Conservation (phyloP, 1,139 yeast genomes). For the Blastobotrys apis region DNA sequence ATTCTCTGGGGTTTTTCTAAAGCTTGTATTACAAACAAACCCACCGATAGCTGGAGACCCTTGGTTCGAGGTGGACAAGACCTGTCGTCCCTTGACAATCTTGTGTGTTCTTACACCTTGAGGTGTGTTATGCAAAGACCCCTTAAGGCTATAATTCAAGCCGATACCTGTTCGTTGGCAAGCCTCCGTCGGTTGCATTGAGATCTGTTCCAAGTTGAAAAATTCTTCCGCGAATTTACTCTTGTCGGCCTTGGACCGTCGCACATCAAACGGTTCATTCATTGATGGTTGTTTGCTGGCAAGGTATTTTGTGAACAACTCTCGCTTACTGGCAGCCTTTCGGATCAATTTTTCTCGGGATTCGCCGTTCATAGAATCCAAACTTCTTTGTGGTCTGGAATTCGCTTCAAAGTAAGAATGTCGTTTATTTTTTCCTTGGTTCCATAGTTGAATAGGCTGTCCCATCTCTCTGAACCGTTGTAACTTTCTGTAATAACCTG, state of each 20-base stretch:
- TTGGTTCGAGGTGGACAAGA: constrained; percentile 35
- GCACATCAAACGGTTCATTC: background rate
- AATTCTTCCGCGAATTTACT: constrained; percentile 4
- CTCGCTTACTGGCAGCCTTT: constrained; percentile 18
- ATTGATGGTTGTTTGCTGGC: background rate
- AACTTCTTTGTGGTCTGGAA: constrained; percentile 34
- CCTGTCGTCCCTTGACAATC: constrained; percentile 67
- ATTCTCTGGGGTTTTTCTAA: background rate
- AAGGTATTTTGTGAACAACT: constrained; percentile 17
- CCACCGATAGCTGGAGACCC: constrained; percentile 71
- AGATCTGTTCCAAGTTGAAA: background rate
- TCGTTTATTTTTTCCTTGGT: constrained; percentile 2
- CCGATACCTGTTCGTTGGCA: constrained; percentile 26
- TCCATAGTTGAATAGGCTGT: constrained; percentile 8
- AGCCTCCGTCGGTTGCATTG: constrained; percentile 5
- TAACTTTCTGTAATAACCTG: constrained; percentile 47
- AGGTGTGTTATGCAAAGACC: constrained; percentile 70
- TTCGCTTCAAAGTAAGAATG: constrained; percentile 5
- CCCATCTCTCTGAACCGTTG: constrained; percentile 52
- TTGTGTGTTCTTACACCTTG: constrained; percentile 60
- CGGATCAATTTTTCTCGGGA: constrained; percentile 17
- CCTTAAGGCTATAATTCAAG: constrained; percentile 54
- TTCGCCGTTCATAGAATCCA: constrained; percentile 20
- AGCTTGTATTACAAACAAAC: constrained; percentile 40
- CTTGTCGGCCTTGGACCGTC: constrained; percentile 6